Evolutionary conservation across 495 filamentous ascomycete species (phyloP).

Genomic region (Echria macrotheca): DNA sequence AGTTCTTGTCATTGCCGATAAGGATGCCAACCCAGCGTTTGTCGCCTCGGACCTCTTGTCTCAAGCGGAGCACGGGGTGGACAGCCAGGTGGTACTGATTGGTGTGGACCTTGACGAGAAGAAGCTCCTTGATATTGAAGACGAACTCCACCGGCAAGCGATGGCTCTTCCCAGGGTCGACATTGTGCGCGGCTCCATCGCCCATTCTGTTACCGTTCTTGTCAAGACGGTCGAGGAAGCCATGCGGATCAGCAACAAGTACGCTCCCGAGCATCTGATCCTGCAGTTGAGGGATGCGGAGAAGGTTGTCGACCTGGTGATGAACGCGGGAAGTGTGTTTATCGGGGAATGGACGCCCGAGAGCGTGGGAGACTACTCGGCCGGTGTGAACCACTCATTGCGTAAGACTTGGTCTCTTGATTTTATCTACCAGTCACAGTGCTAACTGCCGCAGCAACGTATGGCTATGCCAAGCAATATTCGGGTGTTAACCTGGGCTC

Average conservation of each 20-base stretch:
- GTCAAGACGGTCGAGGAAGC: slow-evolving; percentile 76
- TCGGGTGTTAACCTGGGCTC: slow-evolving; percentile 93
- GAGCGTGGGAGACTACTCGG: slow-evolving; percentile 94
- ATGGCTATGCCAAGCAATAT: slow-evolving; percentile 96
- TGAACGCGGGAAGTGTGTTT: slow-evolving; percentile 94
- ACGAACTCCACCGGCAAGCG: slow-evolving; percentile 87
- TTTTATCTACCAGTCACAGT: too few species aligned
- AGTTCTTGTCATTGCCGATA: slow-evolving; percentile 93
- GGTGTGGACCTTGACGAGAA: slow-evolving; percentile 70
- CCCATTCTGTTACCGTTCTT: slow-evolving; percentile 84
- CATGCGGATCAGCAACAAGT: slow-evolving; percentile 81
- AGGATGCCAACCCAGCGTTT: slow-evolving; percentile 83
- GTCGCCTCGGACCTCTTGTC: slow-evolving; percentile 91
- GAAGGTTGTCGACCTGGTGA: slow-evolving; percentile 65
- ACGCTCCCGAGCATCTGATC: slow-evolving; percentile 97
- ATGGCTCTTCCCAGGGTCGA: slow-evolving; percentile 81
- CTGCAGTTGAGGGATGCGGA: slow-evolving; percentile 75
- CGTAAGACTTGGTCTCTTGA: slow-evolving; percentile 55
- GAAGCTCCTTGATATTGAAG: slow-evolving; percentile 73
- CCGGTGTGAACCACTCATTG: slow-evolving; percentile 93
- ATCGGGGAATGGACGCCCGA: slow-evolving; percentile 94
- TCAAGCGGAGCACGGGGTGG: slow-evolving; percentile 93
- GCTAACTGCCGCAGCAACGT: slow-evolving; percentile 86
- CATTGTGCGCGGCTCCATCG: slow-evolving; percentile 87
- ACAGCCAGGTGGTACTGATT: slow-evolving; percentile 92